A percentile compares a stretch with the other conserved stretches of the same genome.
Evolutionary conservation across 1,139 yeast genomes (phyloP).

Genomic region (Blastobotrys niveus): DNA sequence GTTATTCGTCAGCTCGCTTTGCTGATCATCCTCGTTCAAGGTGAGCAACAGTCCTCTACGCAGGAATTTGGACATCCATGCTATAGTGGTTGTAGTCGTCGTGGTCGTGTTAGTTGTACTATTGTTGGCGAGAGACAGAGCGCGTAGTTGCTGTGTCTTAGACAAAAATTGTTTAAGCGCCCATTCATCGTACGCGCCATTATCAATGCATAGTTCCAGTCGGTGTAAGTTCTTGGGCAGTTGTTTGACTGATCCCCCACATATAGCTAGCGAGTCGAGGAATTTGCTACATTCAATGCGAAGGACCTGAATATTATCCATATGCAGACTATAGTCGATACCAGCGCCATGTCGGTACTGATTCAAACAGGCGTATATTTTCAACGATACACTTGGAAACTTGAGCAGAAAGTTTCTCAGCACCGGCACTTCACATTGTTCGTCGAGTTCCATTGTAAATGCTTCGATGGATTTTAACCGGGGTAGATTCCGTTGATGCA

Average conservation of each 20-base stretch:
- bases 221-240: constrained; percentile 1
- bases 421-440: constrained; percentile 4
- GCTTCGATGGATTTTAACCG: background rate
- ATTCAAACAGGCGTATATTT: background rate
- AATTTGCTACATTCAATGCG: constrained; percentile 2
- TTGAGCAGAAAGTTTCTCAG: constrained; percentile 5
- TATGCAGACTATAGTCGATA: constrained; percentile 4
- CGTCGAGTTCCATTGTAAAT: background rate
- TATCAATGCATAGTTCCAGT: background rate
- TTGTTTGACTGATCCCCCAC: background rate
- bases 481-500: background rate
- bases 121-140: too few relatives aligned
- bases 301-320: constrained; percentile 2
- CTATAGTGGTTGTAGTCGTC: too few relatives aligned
- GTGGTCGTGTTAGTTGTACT: too few relatives aligned
- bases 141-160: background rate
- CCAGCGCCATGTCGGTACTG: background rate
- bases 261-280: constrained; percentile 1
- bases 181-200: background rate
- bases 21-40: too few relatives aligned
- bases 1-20: too few relatives aligned
- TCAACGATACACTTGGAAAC: background rate
- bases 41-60: too few relatives aligned
- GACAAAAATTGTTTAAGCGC: constrained; percentile 1
- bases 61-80: too few relatives aligned